These are phyloP conservation scores for Rhodotorula sp. DNA, from an alignment of 1,284 basidiomycete genomes.

Conservation along the genomic window DNA sequence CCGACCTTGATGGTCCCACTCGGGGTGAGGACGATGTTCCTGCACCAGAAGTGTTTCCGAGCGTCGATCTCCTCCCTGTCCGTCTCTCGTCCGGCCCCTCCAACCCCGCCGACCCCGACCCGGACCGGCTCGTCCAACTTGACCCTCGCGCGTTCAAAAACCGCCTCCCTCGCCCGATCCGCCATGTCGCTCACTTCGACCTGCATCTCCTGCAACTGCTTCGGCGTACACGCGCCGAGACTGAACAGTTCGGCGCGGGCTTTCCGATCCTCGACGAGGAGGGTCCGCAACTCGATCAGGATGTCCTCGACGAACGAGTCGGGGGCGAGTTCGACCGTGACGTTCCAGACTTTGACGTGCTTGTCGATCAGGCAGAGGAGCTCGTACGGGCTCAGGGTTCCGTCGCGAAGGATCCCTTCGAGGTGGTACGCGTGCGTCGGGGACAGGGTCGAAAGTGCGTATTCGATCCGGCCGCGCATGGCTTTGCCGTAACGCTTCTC, in stretches of 20 bases:
- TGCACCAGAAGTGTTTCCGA: conserved; percentile 16
- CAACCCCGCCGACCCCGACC: neutral
- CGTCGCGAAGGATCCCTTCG: conserved; percentile 21
- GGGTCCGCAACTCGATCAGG: conserved; percentile 19
- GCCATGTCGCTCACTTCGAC: neutral
- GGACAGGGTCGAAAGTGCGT: neutral
- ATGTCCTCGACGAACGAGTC: conserved; percentile 17
- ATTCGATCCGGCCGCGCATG: neutral
- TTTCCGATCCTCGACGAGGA: conserved; percentile 10
- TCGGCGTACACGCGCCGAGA: neutral
- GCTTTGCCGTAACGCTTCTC: neutral
- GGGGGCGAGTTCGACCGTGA: conserved; percentile 1
- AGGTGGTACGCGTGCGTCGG: conserved; percentile 18
- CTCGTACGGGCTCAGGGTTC: conserved; percentile 10
- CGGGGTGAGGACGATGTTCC: conserved; percentile 35
- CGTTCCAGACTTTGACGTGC: conserved; percentile 10
- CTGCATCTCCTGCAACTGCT: neutral
- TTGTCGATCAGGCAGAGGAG: neutral
- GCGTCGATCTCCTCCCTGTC: neutral
- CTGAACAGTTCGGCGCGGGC: neutral
- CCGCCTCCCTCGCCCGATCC: neutral
- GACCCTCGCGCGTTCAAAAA: neutral
- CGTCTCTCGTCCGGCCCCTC: neutral
- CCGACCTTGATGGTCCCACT: conserved; percentile 54
- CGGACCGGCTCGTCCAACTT: neutral